Conservation (phyloP, 2,329 filamentous ascomycete species). For the Colletotrichum siamense region DNA sequence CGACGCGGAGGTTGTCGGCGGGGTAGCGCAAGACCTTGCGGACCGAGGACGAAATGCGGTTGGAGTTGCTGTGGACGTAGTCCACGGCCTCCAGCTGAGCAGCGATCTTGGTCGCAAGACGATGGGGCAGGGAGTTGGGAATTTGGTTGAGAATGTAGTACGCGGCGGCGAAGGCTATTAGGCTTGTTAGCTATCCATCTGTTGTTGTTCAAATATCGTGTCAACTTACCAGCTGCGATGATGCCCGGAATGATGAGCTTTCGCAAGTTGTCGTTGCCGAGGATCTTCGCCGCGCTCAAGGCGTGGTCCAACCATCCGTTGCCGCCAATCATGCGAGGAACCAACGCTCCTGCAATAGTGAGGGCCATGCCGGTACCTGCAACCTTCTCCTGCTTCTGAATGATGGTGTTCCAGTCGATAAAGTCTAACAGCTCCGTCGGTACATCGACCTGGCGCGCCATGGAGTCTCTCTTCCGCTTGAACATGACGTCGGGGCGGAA, state of each 20-base stretch:
- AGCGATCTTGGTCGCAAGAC: constrained; percentile 84
- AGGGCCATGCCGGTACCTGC: constrained; percentile 94
- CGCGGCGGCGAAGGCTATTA: constrained; percentile 73
- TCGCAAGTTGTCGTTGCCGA: constrained; percentile 82
- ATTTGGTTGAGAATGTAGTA: constrained; percentile 88
- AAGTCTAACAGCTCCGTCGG: constrained; percentile 92
- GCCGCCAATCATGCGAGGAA: constrained; percentile 80
- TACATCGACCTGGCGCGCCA: constrained; percentile 86
- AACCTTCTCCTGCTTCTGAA: constrained; percentile 93
- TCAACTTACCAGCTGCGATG: constrained; percentile 74
- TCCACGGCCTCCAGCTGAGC: constrained; percentile 81
- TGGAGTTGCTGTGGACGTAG: constrained; percentile 89
- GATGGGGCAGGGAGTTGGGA: constrained; percentile 85
- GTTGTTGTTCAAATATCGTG: neutral
- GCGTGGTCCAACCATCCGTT: constrained; percentile 90
- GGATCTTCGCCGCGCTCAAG: constrained; percentile 77
- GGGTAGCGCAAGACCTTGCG: constrained; percentile 89
- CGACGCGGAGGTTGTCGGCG: constrained; percentile 83
- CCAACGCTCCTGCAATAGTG: constrained; percentile 86
- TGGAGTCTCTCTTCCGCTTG: constrained; percentile 76
- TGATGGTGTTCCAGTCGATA: constrained; percentile 81
- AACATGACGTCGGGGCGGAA: constrained; percentile 97
- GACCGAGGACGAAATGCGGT: constrained; percentile 83
- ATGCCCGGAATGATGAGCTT: constrained; percentile 82
- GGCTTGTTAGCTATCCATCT: neutral